These are phyloP conservation scores for Aspergillus quadrilineatus DNA, from an alignment of 2,329 filamentous ascomycete species.

Conservation along the genomic window DNA sequence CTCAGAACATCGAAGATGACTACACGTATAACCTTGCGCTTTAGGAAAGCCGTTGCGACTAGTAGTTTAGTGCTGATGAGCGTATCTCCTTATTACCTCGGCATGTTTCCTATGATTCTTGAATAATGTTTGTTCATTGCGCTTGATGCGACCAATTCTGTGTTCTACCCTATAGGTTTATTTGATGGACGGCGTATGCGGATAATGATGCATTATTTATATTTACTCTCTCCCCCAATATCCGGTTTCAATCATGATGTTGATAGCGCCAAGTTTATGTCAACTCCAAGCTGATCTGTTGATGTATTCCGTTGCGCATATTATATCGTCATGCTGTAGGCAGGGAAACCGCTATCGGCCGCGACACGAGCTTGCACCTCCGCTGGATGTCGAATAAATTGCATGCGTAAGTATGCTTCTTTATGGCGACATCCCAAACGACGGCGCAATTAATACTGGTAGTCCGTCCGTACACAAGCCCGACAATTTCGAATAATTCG, in stretches of 20 bases:
- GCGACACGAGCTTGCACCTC: neutral
- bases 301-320: neutral
- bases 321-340: neutral
- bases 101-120: neutral
- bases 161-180: conserved; percentile 1
- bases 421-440: neutral
- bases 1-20: conserved; percentile 71
- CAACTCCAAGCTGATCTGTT: neutral
- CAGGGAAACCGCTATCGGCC: neutral
- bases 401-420: neutral
- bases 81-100: neutral
- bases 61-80: neutral
- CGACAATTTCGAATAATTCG: neutral
- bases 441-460: neutral
- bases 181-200: conserved; percentile 1
- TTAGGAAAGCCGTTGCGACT: conserved; percentile 32
- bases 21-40: conserved; percentile 69
- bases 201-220: neutral
- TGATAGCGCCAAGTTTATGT: neutral
- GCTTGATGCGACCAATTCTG: neutral
- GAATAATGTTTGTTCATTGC: conserved; percentile 1
- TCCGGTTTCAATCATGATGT: neutral
- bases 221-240: neutral
- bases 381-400: neutral
- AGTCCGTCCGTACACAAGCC: neutral